Evolutionary conservation across 805 yeast species (phyloP).

Genomic region (Zygoascus tannicola): DNA sequence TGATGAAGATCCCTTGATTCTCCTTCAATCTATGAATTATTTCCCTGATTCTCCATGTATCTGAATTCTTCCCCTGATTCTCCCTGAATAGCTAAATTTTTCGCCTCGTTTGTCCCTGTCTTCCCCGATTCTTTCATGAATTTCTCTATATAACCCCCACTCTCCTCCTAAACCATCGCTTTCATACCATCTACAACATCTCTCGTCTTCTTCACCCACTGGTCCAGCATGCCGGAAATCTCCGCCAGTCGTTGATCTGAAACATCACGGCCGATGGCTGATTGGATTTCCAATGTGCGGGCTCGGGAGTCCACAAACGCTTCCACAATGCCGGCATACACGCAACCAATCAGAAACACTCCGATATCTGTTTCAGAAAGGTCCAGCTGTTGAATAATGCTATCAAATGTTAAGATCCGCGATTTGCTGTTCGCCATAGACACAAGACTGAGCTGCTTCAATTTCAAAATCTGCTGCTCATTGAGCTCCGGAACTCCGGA

Average conservation of each 20-base stretch:
- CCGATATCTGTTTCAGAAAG: slow-evolving; percentile 15
- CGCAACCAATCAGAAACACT: slow-evolving; percentile 16
- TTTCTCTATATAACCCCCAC: neutral
- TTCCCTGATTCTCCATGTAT: no score
- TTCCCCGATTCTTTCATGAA: neutral
- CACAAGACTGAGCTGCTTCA: slow-evolving; percentile 18
- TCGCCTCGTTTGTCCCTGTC: neutral
- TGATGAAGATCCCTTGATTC: no score
- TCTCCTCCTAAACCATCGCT: neutral
- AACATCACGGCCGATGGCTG: slow-evolving; percentile 16
- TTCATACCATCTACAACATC: slow-evolving; percentile 5
- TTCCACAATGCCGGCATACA: slow-evolving; percentile 17
- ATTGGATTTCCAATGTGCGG: slow-evolving; percentile 13
- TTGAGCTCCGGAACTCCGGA: slow-evolving; percentile 8
- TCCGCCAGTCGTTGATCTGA: slow-evolving; percentile 11
- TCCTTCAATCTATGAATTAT: no score
- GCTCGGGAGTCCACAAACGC: slow-evolving; percentile 21
- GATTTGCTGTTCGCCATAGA: slow-evolving; percentile 11
- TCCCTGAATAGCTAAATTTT: no score
- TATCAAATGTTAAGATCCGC: slow-evolving; percentile 10
- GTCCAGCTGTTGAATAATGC: slow-evolving; percentile 11
- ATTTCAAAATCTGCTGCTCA: slow-evolving; percentile 14
- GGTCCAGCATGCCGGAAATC: slow-evolving; percentile 11
- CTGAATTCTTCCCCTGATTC: no score
- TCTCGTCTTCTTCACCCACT: slow-evolving; percentile 8